These are phyloP conservation scores for Penicillium sp. DNA, from an alignment of 2,329 filamentous ascomycete genomes.

Conservation along the genomic window DNA sequence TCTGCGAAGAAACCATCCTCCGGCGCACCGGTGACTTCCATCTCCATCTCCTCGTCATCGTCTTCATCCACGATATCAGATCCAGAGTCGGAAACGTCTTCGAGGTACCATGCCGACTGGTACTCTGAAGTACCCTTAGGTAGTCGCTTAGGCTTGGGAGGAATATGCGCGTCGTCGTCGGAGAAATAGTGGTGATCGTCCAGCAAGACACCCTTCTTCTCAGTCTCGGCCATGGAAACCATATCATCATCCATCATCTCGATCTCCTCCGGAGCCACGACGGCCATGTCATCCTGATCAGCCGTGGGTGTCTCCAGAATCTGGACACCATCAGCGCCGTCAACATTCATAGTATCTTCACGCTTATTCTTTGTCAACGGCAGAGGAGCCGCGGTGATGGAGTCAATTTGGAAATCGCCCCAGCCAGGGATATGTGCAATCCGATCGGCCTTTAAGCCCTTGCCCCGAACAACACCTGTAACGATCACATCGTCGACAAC, in stretches of 20 bases:
- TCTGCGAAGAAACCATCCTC: slow-evolving; percentile 70
- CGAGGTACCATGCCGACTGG: slow-evolving; percentile 89
- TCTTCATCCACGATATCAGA: slow-evolving; percentile 77
- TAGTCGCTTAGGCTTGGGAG: slow-evolving; percentile 63
- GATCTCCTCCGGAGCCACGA: slow-evolving; percentile 80
- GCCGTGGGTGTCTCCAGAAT: slow-evolving; percentile 66
- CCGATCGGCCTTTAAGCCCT: slow-evolving; percentile 80
- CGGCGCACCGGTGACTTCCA: slow-evolving; percentile 57
- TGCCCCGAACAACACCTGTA: slow-evolving; percentile 80
- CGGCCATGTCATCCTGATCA: slow-evolving; percentile 75
- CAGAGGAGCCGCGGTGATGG: slow-evolving; percentile 72
- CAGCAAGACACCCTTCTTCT: slow-evolving; percentile 79
- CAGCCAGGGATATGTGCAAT: slow-evolving; percentile 88
- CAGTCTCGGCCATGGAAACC: slow-evolving; percentile 47
- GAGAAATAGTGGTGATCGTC: slow-evolving; percentile 99
- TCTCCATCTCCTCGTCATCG: slow-evolving; percentile 53
- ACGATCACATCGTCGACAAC: slow-evolving; percentile 58
- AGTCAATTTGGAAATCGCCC: slow-evolving; percentile 88
- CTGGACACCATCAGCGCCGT: slow-evolving; percentile 47
- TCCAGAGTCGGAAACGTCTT: slow-evolving; percentile 72
- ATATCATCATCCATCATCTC: slow-evolving; percentile 65
- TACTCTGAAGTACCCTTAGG: slow-evolving; percentile 91
- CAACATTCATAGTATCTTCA: slow-evolving; percentile 61
- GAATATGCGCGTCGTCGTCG: slow-evolving; percentile 64
- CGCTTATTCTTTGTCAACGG: slow-evolving; percentile 48